Conservation (phyloP, 2,329 filamentous ascomycete genomes). For the Fusarium metavorans region DNA sequence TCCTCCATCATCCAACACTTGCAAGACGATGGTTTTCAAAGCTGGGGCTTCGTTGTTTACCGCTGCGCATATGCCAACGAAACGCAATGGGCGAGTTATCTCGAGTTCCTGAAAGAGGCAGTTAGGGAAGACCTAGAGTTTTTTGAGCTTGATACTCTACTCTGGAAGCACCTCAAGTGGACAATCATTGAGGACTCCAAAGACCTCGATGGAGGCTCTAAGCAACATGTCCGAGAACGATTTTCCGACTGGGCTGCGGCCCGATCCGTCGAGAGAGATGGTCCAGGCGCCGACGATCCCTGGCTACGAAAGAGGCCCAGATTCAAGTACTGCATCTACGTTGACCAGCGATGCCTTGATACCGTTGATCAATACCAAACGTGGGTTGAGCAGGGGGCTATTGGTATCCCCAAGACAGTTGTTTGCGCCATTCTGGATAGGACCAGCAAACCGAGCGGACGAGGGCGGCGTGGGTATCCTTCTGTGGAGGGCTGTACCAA, state of each 20-base stretch:
- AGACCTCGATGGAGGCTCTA: background rate
- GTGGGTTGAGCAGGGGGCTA: background rate
- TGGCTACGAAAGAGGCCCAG: background rate
- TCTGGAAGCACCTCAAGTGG: constrained; percentile 16
- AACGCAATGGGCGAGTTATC: constrained; percentile 16
- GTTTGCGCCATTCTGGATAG: background rate
- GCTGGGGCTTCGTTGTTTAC: constrained; percentile 12
- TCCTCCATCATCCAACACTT: background rate
- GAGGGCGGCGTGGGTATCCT: background rate
- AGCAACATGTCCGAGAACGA: background rate
- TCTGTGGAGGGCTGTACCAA: background rate
- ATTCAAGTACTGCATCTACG: background rate
- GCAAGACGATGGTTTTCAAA: background rate
- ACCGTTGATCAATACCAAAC: background rate
- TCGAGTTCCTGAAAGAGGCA: constrained; percentile 23
- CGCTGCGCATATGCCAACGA: constrained; percentile 10
- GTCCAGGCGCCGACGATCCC: background rate
- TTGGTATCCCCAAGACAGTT: accelerated
- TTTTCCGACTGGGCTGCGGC: constrained; percentile 2
- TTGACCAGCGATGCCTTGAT: background rate
- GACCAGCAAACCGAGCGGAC: background rate
- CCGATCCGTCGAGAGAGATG: background rate
- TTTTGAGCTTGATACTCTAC: background rate
- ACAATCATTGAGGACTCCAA: constrained; percentile 3
- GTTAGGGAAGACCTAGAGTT: background rate